These are phyloP conservation scores for Phytomonas sp. DNA, from an alignment of 208 protist genomes.

Conservation along the genomic window DNA sequence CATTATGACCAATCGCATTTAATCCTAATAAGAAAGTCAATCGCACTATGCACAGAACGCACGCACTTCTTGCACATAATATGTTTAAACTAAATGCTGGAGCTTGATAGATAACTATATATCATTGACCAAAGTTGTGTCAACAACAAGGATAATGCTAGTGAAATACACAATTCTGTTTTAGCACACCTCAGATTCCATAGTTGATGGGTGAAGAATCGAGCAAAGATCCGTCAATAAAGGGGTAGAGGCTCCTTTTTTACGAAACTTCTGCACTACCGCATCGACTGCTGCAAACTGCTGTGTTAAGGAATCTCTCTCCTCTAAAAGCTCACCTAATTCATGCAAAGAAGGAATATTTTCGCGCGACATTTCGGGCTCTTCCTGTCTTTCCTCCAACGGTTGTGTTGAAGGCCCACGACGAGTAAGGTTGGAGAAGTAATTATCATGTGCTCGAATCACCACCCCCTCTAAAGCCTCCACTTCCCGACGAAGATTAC, in stretches of 20 bases:
- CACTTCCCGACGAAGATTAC: constrained; percentile 27
- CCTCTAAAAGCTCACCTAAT: constrained; percentile 50
- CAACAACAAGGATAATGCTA: background rate
- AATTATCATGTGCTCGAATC: constrained; percentile 26
- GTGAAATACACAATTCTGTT: background rate
- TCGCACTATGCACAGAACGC: background rate
- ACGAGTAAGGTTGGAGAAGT: constrained; percentile 31
- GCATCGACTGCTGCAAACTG: constrained; percentile 24
- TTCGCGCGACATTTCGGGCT: constrained; percentile 6
- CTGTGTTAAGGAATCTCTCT: constrained; percentile 48
- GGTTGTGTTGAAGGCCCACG: background rate
- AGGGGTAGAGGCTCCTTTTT: background rate
- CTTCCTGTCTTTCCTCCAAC: constrained; percentile 8
- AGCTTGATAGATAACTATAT: background rate
- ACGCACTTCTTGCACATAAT: background rate
- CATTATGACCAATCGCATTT: background rate
- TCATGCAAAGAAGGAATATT: constrained; percentile 36
- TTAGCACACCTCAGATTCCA: background rate
- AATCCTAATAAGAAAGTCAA: background rate
- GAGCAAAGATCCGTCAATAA: constrained; percentile 3
- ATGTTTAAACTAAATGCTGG: background rate
- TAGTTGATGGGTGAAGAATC: constrained; percentile 5
- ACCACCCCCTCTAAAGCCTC: constrained; percentile 38
- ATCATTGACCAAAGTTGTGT: background rate
- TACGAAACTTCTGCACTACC: constrained; percentile 15